Conservation (phyloP, 345 rosid species). For the Murraya koenigii region DNA sequence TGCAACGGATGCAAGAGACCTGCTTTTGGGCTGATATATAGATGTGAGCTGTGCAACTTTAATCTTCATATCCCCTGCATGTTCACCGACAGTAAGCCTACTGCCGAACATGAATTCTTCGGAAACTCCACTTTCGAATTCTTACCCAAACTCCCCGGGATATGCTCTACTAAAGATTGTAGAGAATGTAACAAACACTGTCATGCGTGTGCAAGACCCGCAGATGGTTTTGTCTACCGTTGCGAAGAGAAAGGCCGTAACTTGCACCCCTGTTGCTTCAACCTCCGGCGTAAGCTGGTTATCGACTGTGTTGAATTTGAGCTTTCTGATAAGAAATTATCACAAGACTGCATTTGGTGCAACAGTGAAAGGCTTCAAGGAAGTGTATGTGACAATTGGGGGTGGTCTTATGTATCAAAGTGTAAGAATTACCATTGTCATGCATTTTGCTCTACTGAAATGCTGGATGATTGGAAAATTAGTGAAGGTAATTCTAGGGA, state of each 20-base stretch:
- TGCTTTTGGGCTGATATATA: neutral
- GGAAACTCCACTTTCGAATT: neutral
- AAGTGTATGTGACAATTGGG: neutral
- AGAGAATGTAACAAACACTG: neutral
- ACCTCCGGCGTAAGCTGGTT: neutral
- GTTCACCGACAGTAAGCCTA: neutral
- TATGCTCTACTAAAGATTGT: neutral
- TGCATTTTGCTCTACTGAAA: neutral
- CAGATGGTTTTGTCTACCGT: neutral
- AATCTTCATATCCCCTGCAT: neutral
- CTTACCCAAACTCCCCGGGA: neutral
- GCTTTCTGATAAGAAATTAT: neutral
- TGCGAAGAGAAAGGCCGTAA: neutral
- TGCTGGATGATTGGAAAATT: neutral
- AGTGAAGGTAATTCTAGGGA: neutral
- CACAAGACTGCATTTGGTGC: neutral
- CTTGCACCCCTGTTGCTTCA: constrained; percentile 8
- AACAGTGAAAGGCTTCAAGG: neutral
- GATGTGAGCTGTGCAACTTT: constrained; percentile 6
- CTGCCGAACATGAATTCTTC: neutral
- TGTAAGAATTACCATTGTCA: constrained; percentile 7
- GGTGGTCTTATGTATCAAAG: constrained; percentile 12
- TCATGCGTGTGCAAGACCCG: neutral
- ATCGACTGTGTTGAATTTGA: neutral
- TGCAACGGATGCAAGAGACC: constrained; percentile 3